Percentiles rank a stretch among this genome's conserved stretches.
Conservation (phyloP, 2,329 filamentous ascomycete genomes). For the Monosporascus sp. region DNA sequence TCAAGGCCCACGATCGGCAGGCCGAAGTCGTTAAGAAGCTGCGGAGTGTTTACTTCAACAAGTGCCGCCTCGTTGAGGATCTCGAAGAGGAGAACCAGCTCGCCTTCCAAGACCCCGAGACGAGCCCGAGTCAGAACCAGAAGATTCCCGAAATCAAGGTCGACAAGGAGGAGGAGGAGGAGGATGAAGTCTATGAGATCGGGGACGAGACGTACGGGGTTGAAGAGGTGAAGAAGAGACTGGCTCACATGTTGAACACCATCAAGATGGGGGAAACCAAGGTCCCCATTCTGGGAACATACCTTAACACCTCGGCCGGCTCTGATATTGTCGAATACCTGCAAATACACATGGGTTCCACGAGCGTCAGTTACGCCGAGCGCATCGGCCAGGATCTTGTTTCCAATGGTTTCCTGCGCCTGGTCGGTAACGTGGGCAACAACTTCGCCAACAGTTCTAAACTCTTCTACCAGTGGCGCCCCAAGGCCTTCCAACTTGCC, state of each 20-base stretch:
- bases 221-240: slow-evolving; percentile 85
- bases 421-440: slow-evolving; percentile 91
- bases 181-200: slow-evolving; percentile 77
- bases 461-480: slow-evolving; percentile 96
- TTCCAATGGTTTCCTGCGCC: slow-evolving; percentile 74
- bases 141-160: slow-evolving; percentile 84
- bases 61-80: slow-evolving; percentile 92
- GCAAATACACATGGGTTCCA: slow-evolving; percentile 78
- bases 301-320: slow-evolving; percentile 86
- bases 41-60: slow-evolving; percentile 96
- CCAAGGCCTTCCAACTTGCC: slow-evolving; percentile 82
- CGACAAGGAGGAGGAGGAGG: slow-evolving; percentile 54
- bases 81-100: slow-evolving; percentile 98
- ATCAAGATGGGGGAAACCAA: slow-evolving; percentile 88
- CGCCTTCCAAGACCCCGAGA: slow-evolving; percentile 83
- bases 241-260: slow-evolving; percentile 77
- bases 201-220: slow-evolving; percentile 81
- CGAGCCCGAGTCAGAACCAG: slow-evolving; percentile 54
- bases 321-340: slow-evolving; percentile 95
- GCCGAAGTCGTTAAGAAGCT: slow-evolving; percentile 87
- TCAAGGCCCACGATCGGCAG: slow-evolving; percentile 91
- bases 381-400: slow-evolving; percentile 92
- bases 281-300: slow-evolving; percentile 90
- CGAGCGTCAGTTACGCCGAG: slow-evolving; percentile 85
- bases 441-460: slow-evolving; percentile 96